Base-by-base conservation (phyloP, 2,329 filamentous ascomycete species). In the Capronia coronata region DNA sequence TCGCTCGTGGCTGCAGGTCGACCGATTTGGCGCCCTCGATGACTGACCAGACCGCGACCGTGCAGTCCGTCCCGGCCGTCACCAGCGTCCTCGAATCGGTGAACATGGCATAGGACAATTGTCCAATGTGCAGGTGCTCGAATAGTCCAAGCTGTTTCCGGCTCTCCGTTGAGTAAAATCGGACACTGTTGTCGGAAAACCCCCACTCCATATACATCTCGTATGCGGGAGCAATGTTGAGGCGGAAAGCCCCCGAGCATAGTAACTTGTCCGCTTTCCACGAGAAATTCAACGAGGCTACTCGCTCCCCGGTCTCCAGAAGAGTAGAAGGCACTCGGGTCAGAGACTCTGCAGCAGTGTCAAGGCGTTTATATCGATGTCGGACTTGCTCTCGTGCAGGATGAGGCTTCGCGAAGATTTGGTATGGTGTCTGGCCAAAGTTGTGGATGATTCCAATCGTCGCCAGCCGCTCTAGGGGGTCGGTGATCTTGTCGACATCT, bases 361-460 rank as follows among this genome's bases (percentile, higher is more conserved):
- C 91, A 0, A 98, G 73, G 48, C 87, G 79, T 49, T 79, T 80
- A 2, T 77, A 72, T 3, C 80, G 82, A 47, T 82, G 78, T 18
- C 79, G 73, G 3, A 77, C 69, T 48, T 86, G 78, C 57, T 94
- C 89, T 11, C 84, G 79, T n/a, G 78, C 71, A 2, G 86, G 83
- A 66, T 98, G 93, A 10, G 85, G 76, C 51, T 84, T 84, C 38
- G 81, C 79, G 65, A 97, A 98, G 13, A 97, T 85, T 65, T 98
- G 94, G 60, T 94, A 86, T 1, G 94, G 93, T 1, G 94, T 98
- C 66, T 98, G 93, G 0, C 93, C 93, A 67, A 98, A 98, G 61
- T 97, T 97, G 68, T 98, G 91, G 61, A 98, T 97, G 59, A 96
- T 94, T 27, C 88, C 88, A 46, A 95, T 96, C 0, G 89, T 91